Base-by-base conservation (phyloP, 257 asterid genomes). In the Solanum commersonii region DNA sequence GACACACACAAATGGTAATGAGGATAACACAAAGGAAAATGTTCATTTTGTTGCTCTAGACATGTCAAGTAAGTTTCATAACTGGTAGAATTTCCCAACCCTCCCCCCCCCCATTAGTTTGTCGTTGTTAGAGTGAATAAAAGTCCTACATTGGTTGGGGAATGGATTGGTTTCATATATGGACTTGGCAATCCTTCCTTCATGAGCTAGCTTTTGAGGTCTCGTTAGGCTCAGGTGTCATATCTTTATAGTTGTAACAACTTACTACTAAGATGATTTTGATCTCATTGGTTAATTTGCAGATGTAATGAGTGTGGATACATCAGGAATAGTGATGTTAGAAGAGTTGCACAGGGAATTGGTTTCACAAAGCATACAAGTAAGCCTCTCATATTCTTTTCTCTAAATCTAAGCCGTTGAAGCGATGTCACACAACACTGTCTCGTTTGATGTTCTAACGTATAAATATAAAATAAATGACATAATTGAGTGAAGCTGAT, bases 301-400 rank as follows among this genome's bases (percentile, higher is more conserved):
- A 95, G 98, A 91, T 89, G 95, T 95, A 89, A 90, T 89, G 90
- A 94, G 90, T 87, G 90, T 94, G 10, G 98, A 95, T 88, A 95
- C 97, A 16, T 92, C 98, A 1, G 98, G 96, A 27, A 91, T 95
- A 79, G 92, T 90, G 76, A 94, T 93, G 46, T 38, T 94, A 83
- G 96, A 94, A 88, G 98, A 95, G 70, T 87, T 95, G 78, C 93
- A 92, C 13, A 93, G 88, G 88, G 70, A 91, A 85, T 63, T 95
- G 88, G 78, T 84, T 77, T 90, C 93, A 34, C 88, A 46, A 52
- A 95, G 93, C 71, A 90, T 89, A 25, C 88, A 94, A 74, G 98
- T 94, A 73, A 73, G 81, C 6, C 0, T 49, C 60, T 49, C 60
- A 16, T 49, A 49, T 5, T 49, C 23, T 49, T 49, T 49, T 49